Base-by-base conservation (phyloP, 441 rosid species). In the Kokia cookei region DNA sequence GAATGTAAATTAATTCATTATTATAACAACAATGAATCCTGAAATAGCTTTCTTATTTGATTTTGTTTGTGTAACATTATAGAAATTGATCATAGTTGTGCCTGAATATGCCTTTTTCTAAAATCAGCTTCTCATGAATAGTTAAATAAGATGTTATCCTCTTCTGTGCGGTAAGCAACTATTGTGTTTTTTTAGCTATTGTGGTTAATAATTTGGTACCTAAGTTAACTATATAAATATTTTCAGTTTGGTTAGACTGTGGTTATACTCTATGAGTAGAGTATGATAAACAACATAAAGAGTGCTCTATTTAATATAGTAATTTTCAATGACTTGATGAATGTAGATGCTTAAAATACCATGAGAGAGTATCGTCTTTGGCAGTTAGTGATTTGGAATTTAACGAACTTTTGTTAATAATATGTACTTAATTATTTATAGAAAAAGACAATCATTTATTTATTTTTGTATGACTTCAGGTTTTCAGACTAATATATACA, bases 401-500 rank as follows among this genome's bases (percentile, higher is more conserved):
- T 37, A 62, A 32, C 22, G 3, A 35, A 1, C 35, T 2, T n/a
- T 61, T 4, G 2, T 7, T 61, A 22, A 61, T 35, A 35, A 7
- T 61, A 35, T 61, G 7, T 54, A 54, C 9, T 32, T 14, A 60
- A 13, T 61, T n/a, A 15, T 35, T 62, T 14, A 50, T 4, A 62
- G 3, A 35, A 1, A 9, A 8, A 24, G 69, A 37, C 32, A 19
- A 24, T 22, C 54, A 4, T 60, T 37, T 75, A 29, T 35, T 29
- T 45, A n/a, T n/a, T 60, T 64, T 48, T 26, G 70, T 65, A 66
- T 75, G 68, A 53, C 60, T 37, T 75, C 47, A 93, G 97, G 90
- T 90, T 69, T 75, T 88, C 42, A 90, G 97, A 73, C 83, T 91
- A 73, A 90, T 91, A 57, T 91, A 88, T 75, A 88, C 94, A 71